phyloP scores from a whole-genome alignment of 306 rosid species.

The Betula pendula region DNA sequence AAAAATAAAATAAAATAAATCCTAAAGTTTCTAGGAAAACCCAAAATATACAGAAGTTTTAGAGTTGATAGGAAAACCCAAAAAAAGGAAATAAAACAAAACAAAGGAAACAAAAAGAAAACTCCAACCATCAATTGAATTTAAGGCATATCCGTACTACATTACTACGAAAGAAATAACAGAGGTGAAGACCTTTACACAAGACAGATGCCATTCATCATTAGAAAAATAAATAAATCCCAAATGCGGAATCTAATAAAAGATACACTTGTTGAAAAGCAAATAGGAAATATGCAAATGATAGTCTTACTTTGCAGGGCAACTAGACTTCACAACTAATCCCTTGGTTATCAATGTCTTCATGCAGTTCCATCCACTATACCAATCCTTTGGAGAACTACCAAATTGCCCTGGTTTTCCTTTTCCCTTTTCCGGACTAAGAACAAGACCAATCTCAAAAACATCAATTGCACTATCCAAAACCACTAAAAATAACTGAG shows the following conservation, averaged over 20 bases:
- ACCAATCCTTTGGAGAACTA: conserved; percentile 77
- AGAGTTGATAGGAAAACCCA: too few relatives aligned
- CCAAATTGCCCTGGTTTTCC: conserved; percentile 67
- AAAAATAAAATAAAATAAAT: too few relatives aligned
- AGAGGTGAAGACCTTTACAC: conserved; percentile 11
- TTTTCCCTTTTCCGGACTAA: conserved; percentile 85
- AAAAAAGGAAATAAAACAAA: too few relatives aligned
- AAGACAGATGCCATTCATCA: conserved; percentile 7
- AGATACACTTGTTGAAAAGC: conserved; percentile 10
- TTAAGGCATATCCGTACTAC: background rate
- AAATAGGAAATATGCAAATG: conserved; percentile 1
- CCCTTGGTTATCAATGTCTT: conserved; percentile 75
- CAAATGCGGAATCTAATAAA: conserved; percentile 20
- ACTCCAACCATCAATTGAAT: too few relatives aligned
- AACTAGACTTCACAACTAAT: conserved; percentile 78
- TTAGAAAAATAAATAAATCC: background rate
- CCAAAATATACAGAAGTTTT: too few relatives aligned
- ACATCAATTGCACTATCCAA: conserved; percentile 12
- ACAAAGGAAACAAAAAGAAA: too few relatives aligned
- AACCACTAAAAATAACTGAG: conserved; percentile 5
- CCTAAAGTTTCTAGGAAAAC: too few relatives aligned
- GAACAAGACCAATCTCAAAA: conserved; percentile 23
- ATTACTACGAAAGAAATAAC: conserved; percentile 1
- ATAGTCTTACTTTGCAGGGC: conserved; percentile 83
- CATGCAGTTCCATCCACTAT: conserved; percentile 94